Base-by-base conservation (phyloP, 2,329 filamentous ascomycete genomes). In the Monosporascus sp. region DNA sequence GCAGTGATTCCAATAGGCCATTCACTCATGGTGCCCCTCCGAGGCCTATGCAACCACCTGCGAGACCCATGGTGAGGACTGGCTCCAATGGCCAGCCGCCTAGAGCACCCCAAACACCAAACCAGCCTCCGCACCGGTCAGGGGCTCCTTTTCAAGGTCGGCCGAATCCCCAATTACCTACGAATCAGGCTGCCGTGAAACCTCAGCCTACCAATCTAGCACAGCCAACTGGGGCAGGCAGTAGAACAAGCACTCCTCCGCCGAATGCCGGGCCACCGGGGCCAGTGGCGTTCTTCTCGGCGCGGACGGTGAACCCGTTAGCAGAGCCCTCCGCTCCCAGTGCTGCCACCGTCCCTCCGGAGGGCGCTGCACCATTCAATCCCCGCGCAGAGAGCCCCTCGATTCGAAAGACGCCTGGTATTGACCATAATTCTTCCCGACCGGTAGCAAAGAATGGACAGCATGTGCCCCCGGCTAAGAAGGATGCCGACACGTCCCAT, bases 321-420 rank as follows among this genome's bases (percentile, higher is more conserved):
- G 75, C 80, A 6, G 78, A 82, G 53, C 73, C 70, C 55, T 47
- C 76, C 59, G 56, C 73, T 68, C 41, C 73, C 75, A 57, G 67
- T 60, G 47, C 72, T 66, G 9, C 71, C 72, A 37, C 65, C 70
- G 68, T 76, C 4, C 68, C 72, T 5, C 75, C 75, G 3, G 69
- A 74, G 38, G 70, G 72, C 7, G 73, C 74, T 6, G 77, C 82
- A 14, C 74, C 78, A 24, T 93, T 92, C 68, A 87, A 92, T 61
- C 88, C 87, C 3, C 84, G 84, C 53, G 79, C 84, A 6, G 87
- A 92, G 63, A 90, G 86, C 56, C 91, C 92, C 0, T 94, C 91
- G 0, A 91, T 96, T 65, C 83, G 90, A 56, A 92, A 93, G 66
- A 97, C 93, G 0, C 88, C 88, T 0, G 92, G 92, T 2, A 81